phyloP scores from a whole-genome alignment of 2,329 filamentous ascomycete species.

The Didymella pinodella region DNA sequence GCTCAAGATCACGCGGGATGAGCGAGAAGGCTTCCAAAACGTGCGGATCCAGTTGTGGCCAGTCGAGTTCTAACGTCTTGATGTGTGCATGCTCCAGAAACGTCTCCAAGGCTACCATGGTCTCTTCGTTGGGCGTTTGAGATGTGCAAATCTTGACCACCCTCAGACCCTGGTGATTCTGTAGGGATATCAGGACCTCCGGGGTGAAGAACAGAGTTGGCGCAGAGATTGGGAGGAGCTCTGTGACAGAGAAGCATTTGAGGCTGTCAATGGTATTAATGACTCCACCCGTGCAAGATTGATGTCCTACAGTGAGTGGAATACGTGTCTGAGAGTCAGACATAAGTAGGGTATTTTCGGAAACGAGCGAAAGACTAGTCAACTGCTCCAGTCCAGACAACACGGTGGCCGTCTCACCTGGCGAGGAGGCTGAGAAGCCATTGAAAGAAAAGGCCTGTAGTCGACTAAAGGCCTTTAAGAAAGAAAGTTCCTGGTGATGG shows the following conservation, averaged over 20 bases:
- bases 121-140: constrained; percentile 27
- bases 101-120: constrained; percentile 26
- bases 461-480: constrained; percentile 24
- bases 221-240: constrained; percentile 17
- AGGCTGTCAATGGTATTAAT: constrained; percentile 29
- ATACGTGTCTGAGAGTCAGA: constrained; percentile 20
- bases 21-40: constrained; percentile 26
- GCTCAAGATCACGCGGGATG: constrained; percentile 21
- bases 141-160: constrained; percentile 29
- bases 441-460: constrained; percentile 39
- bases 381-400: constrained; percentile 32
- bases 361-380: constrained; percentile 33
- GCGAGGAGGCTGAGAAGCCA: constrained; percentile 34
- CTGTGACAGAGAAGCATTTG: constrained; percentile 31
- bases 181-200: constrained; percentile 31
- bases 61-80: constrained; percentile 35
- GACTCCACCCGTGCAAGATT: constrained; percentile 29
- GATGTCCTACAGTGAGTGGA: constrained; percentile 24
- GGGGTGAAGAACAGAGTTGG: constrained; percentile 32
- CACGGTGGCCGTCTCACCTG: constrained; percentile 29
- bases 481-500: constrained; percentile 33
- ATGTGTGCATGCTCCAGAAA: constrained; percentile 29
- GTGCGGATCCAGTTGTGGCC: constrained; percentile 32
- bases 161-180: constrained; percentile 26
- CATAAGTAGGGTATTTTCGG: constrained; percentile 26